Conservation (phyloP, 2,329 filamentous ascomycete genomes). For the Colletotrichum phormii region DNA sequence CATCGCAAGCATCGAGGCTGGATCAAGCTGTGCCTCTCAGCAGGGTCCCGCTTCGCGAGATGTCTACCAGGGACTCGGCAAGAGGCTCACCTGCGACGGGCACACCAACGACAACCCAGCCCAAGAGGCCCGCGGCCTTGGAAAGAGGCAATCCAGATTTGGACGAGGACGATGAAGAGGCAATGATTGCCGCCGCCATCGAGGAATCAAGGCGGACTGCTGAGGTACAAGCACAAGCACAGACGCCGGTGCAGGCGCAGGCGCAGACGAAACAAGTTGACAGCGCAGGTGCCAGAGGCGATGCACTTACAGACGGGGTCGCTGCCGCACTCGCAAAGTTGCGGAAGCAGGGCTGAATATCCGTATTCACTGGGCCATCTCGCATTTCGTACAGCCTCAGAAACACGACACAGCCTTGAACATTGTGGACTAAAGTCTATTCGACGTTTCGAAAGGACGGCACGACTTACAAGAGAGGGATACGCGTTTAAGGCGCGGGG, state of each 20-base stretch:
- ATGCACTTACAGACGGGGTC: constrained; percentile 66
- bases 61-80: constrained; percentile 41
- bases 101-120: constrained; percentile 21
- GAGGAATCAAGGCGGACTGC: constrained; percentile 58
- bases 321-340: constrained; percentile 71
- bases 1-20: constrained; percentile 43
- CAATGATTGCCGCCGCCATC: constrained; percentile 59
- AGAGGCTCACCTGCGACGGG: constrained; percentile 39
- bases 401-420: background rate
- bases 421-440: constrained; percentile 12
- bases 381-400: background rate
- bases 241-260: constrained; percentile 21
- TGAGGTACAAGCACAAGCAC: constrained; percentile 40
- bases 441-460: constrained; percentile 1
- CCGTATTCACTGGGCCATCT: background rate
- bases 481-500: background rate
- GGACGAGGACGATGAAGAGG: constrained; percentile 62
- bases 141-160: constrained; percentile 51
- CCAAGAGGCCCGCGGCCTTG: constrained; percentile 46
- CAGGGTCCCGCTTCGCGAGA: constrained; percentile 54
- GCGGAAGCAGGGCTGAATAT: constrained; percentile 55
- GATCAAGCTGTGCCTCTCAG: constrained; percentile 55
- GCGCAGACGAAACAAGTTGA: constrained; percentile 38
- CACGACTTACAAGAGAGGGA: background rate
- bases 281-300: constrained; percentile 43